Evolutionary conservation across 495 filamentous ascomycete genomes (phyloP), one percentile per base, ranked within the genome.

Genomic region (Talaromyces trachyspermus): DNA sequence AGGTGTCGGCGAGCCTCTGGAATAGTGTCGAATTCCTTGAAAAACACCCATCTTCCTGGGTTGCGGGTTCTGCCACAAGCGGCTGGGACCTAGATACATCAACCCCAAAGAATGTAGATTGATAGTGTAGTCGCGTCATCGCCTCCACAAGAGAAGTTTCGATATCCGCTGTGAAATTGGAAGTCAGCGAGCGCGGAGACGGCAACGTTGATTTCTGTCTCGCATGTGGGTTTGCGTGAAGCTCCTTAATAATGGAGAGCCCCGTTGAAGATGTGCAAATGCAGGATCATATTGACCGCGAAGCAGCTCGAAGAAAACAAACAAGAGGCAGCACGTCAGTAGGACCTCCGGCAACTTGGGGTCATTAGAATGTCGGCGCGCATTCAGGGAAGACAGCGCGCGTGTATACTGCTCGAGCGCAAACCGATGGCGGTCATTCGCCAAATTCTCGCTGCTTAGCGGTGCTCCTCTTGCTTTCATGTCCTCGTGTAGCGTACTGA

Each of bases 401-500:
- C 56, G 45, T 10, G 37, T 42, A 27, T 47, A 54, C 38, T 59
- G 56, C 22, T 50, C 49, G 4, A 59, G 39, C 4, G 56, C 56
- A 46, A 59, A 56, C 18, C 51, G 46, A 25, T 59, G 56, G n/a
- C 46, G 49, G 3, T 39, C 7, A 19, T 47, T 54, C 5, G 15
- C 33, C 15, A 56, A 18, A 25, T 59, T 41, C n/a, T 54, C 56
- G 1, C 40, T 39, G 0, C 46, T 35, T 4, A 56, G 22, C 22
- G 53, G 51, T 19, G 41, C 41, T 2, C 54, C 56, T 24, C 41
- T 40, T 24, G 22, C 39, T 23, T 59, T 51, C 8, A 41, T 35
- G 24, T 59, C 53, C 38, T 64, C 65, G 35, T 78, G 72, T 3
- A 64, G 59, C 0, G 71, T 61, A 46, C 71, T 64, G 10, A 79